phyloP scores from a whole-genome alignment of 73 alveolate species.

The Paraurostyla sp. region DNA sequence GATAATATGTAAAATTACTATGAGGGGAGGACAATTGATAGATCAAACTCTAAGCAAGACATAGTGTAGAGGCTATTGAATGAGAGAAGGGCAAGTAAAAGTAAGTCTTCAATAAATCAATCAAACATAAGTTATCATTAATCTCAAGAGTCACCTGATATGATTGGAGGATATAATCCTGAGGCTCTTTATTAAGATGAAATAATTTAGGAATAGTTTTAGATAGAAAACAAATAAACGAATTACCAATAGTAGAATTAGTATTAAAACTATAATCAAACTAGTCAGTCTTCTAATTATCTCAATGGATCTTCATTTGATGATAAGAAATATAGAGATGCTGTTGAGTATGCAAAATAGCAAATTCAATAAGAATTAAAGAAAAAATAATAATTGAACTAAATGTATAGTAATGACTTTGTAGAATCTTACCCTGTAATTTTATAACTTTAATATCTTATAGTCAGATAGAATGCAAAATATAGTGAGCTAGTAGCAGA shows the following conservation, averaged over 20 bases:
- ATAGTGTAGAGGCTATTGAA: constrained; percentile 32
- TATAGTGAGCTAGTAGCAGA: too few species aligned
- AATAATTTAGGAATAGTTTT: not conserved
- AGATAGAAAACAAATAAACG: not conserved
- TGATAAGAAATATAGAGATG: constrained; percentile 39
- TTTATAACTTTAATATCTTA: not conserved
- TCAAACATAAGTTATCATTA: not conserved
- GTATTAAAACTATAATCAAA: not conserved
- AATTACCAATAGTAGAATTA: not conserved
- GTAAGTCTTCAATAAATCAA: not conserved
- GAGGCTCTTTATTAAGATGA: constrained; percentile 47
- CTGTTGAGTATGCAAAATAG: constrained; percentile 45
- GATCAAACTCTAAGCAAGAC: not conserved
- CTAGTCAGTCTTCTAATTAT: constrained; percentile 8
- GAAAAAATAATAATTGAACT: constrained; percentile 15
- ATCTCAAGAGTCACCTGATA: constrained; percentile 21
- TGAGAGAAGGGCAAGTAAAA: constrained; percentile 20
- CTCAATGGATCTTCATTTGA: not conserved
- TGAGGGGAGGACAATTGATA: too few species aligned
- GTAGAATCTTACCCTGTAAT: constrained; percentile 42
- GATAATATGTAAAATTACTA: not conserved
- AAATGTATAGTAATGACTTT: constrained; percentile 17
- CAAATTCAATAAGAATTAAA: constrained; percentile 26
- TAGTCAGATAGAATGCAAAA: constrained; percentile 23
- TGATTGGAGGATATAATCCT: constrained; percentile 47